Conservation (phyloP, 768 basidiomycete species). For the Obba rivulosa region DNA sequence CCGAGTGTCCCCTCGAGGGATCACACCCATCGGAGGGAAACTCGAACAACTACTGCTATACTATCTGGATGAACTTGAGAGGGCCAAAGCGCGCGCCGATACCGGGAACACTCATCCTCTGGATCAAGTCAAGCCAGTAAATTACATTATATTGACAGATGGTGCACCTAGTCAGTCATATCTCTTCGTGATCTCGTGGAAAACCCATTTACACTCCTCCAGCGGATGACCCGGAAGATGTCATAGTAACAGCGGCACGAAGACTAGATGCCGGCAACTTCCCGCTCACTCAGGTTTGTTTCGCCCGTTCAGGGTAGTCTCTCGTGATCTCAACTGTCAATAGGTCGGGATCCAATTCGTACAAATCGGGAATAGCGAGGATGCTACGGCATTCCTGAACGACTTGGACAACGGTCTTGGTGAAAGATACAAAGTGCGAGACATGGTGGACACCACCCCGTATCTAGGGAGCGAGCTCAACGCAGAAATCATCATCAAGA, state of each 20-base stretch:
- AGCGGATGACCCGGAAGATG: constrained; percentile 49
- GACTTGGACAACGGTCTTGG: constrained; percentile 56
- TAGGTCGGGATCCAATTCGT: constrained; percentile 70
- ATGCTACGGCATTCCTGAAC: constrained; percentile 38
- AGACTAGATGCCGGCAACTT: constrained; percentile 47
- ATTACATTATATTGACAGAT: constrained; percentile 59
- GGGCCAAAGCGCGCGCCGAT: constrained; percentile 21
- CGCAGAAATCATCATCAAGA: constrained; percentile 50
- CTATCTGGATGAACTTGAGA: constrained; percentile 31
- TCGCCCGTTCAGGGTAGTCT: constrained; percentile 2
- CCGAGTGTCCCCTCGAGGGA: constrained; percentile 36
- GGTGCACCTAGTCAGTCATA: constrained; percentile 48
- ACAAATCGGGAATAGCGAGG: constrained; percentile 51
- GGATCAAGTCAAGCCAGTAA: constrained; percentile 46
- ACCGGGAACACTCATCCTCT: constrained; percentile 16
- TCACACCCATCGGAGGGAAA: constrained; percentile 40
- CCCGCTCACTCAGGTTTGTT: constrained; percentile 47
- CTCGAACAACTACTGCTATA: constrained; percentile 34
- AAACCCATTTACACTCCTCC: neutral
- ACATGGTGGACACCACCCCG: constrained; percentile 69
- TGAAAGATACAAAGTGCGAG: constrained; percentile 38
- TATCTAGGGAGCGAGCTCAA: constrained; percentile 39
- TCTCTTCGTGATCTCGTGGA: neutral
- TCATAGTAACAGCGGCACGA: constrained; percentile 42
- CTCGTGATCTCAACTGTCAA: neutral